Evolutionary conservation across 2,329 filamentous ascomycete genomes (phyloP).

Genomic region (Huntiella moniliformis): DNA sequence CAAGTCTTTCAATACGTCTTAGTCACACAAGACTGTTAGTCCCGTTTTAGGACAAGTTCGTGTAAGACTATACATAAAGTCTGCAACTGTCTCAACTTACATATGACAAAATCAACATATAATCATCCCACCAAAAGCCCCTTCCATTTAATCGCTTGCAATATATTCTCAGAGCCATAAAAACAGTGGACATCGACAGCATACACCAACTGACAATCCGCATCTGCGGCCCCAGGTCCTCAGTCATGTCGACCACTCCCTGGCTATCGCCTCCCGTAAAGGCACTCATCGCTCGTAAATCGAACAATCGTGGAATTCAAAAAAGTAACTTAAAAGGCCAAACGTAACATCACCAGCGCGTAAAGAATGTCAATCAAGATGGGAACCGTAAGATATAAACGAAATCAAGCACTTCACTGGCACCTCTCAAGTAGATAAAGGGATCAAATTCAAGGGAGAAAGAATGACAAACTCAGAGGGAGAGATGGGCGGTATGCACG

Average conservation of each 20-base stretch:
- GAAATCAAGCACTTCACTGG: no score
- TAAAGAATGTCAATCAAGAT: no score
- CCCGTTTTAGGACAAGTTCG: not conserved
- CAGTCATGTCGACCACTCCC: not conserved
- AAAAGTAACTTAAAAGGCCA: no score
- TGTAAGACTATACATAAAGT: not conserved
- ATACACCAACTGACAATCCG: slow-evolving; percentile 14
- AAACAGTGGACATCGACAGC: slow-evolving; percentile 12
- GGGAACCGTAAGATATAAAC: no score
- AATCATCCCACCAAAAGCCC: slow-evolving; percentile 17
- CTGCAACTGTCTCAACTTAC: slow-evolving; percentile 13
- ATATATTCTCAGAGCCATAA: slow-evolving; percentile 14
- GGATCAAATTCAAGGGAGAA: no score
- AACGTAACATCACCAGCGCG: no score
- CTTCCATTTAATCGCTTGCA: slow-evolving; percentile 15
- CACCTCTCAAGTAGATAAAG: no score
- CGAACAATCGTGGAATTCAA: no score
- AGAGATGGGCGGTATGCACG: no score
- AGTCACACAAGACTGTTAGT: not conserved
- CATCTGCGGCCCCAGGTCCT: slow-evolving; percentile 11
- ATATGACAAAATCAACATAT: slow-evolving; percentile 15
- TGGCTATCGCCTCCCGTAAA: slow-evolving; percentile 2
- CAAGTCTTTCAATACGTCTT: not conserved
- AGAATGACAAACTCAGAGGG: no score
- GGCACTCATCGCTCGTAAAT: slow-evolving; percentile 4